Conservation (phyloP, 1,284 basidiomycete species). For the Violaceomyces palustris region DNA sequence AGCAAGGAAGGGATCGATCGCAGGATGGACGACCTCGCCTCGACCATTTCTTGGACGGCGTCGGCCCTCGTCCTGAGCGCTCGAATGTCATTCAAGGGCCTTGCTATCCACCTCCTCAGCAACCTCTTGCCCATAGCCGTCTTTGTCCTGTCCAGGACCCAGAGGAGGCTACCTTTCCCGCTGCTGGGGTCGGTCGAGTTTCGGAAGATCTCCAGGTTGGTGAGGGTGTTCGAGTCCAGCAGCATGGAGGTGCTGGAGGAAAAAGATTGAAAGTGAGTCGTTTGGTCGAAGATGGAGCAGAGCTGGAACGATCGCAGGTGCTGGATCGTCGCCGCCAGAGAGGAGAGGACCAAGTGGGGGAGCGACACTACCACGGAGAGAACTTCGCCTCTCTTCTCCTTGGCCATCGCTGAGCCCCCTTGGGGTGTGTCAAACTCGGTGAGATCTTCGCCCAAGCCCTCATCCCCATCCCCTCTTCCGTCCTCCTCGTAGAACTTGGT, state of each 20-base stretch:
- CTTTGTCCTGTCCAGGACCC: slow-evolving; percentile 74
- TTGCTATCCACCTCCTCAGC: slow-evolving; percentile 78
- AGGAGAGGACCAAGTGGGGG: slow-evolving; percentile 61
- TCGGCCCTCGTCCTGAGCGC: slow-evolving; percentile 68
- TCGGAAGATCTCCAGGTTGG: slow-evolving; percentile 61
- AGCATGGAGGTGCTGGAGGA: slow-evolving; percentile 73
- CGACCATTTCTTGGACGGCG: slow-evolving; percentile 75
- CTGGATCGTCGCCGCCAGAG: slow-evolving; percentile 70
- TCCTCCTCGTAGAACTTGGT: slow-evolving; percentile 67
- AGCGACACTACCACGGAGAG: slow-evolving; percentile 19
- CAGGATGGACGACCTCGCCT: slow-evolving; percentile 56
- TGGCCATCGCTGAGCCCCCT: not conserved
- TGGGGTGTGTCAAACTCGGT: too few species aligned
- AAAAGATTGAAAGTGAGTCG: slow-evolving; percentile 64
- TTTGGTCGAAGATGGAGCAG: slow-evolving; percentile 48
- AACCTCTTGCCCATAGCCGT: slow-evolving; percentile 83
- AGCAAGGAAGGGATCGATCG: slow-evolving; percentile 64
- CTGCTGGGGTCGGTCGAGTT: slow-evolving; percentile 65
- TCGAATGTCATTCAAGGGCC: slow-evolving; percentile 69
- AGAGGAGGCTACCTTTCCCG: slow-evolving; percentile 72
- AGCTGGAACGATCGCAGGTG: slow-evolving; percentile 74
- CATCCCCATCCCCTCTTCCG: too few species aligned
- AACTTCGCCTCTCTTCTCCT: not conserved
- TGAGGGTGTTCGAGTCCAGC: slow-evolving; percentile 78
- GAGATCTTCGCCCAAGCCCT: too few species aligned